Evolutionary conservation across 2,329 filamentous ascomycete species (phyloP).

Genomic region (Botrytis fabae): DNA sequence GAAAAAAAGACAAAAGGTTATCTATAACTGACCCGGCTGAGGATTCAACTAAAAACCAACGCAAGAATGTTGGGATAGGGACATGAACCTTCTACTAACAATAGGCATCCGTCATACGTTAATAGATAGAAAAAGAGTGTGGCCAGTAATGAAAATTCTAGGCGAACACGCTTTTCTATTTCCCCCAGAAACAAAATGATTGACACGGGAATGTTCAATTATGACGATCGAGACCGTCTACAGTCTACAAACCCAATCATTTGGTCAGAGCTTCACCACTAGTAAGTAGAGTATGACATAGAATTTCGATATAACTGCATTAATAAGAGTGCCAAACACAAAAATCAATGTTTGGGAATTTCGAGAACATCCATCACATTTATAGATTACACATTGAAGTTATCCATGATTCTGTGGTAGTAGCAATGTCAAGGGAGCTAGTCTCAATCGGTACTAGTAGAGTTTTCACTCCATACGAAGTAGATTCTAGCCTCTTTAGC

Average conservation of each 20-base stretch:
- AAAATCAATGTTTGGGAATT: neutral
- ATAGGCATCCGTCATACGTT: neutral
- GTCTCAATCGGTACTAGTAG: neutral
- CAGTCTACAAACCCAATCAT: neutral
- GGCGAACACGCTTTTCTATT: neutral
- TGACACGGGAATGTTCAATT: neutral
- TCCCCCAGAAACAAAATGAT: neutral
- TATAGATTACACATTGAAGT: neutral
- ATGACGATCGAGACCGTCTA: no score
- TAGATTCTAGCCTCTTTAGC: neutral
- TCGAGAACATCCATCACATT: neutral
- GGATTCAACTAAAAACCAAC: neutral
- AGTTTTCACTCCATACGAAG: neutral
- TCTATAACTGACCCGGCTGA: neutral
- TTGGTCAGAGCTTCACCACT: no score
- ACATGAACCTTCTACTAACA: neutral
- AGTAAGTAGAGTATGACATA: neutral
- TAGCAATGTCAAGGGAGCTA: neutral
- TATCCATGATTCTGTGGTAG: neutral
- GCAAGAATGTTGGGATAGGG: neutral
- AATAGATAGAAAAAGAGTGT: neutral
- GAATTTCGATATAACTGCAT: neutral
- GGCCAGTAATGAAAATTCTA: neutral
- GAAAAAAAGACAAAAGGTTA: neutral
- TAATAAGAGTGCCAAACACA: neutral